Evolutionary conservation across 1,284 basidiomycete genomes (phyloP), one percentile per base, ranked within the genome.

Genomic region (Heliocybe sulcata): DNA sequence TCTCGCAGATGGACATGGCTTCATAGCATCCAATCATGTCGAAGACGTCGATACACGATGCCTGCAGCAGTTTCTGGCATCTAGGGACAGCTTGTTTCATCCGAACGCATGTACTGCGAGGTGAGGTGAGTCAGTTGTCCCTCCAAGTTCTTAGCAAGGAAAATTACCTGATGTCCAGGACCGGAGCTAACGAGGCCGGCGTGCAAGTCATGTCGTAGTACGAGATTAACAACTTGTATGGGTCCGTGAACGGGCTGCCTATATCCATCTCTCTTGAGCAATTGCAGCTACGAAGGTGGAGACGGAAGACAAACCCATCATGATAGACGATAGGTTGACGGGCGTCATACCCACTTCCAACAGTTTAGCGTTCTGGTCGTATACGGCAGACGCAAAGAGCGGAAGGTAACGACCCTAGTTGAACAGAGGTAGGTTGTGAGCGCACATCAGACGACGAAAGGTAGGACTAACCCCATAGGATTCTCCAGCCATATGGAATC

Each of bases 321-420:
- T 81, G 33, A 91, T 74, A 16, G 87, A 89, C 51, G 82, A 78
- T 4, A 95, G 73, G 65, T 94, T 94, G 62, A 95, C 81, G 0
- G 88, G 85, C 4, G 80, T 79, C 60, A 85, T 66, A 1, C 85
- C 87, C 0, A 74, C 77, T n/a, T 78, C 72, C 11, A 76, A 67
- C 12, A 89, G 72, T 26, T 68, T 65, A 4, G 77, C 70, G 65
- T 95, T 94, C 59, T 90, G 85, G 67, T 94, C 92, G 47, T 87
- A 83, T 0, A 95, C 81, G 16, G 83, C 81, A 1, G 87, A 75
- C 0, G 92, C 93, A 59, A 92, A 94, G 3, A 92, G 72, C 2
- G 92, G 93, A 8, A 94, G 75, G 68, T 92, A 94, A 22, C 90
- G 82, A 2, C 92, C 92, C 83, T 87, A n/a, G n/a, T n/a, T n/a